Base-by-base conservation (phyloP, 2,329 filamentous ascomycete genomes). In the Curvularia lunata region DNA sequence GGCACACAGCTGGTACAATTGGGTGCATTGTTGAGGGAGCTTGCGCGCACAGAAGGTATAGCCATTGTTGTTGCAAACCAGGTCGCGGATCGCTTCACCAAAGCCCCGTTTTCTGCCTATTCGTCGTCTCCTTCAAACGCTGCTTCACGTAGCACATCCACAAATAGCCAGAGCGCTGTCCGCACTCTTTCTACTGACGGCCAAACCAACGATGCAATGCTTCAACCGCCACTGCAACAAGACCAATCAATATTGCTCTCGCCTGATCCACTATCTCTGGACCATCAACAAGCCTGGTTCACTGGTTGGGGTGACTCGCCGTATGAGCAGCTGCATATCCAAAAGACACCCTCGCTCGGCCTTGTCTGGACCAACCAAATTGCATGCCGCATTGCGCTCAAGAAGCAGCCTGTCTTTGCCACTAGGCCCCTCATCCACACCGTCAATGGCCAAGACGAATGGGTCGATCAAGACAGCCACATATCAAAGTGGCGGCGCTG, bases 61-160 rank as follows among this genome's bases (percentile, higher is more conserved):
- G 93, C 92, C 23, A 84, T 99, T 27, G 92, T 99, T 1, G 90
- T 97, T 3, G 91, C 94, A 5, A 99, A 99, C 73, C 95, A 99
- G 77, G 94, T 99, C 28, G 91, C 91, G 5, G 95, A 99, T 78
- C 88, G 92, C 4, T 96, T 99, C 63, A 79, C 79, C 18, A 67
- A 70, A 30, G 48, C 66, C 7, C 25, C 27, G 2, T 28, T 16
- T 18, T 16, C 19, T 16, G 21, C 40, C 19, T 42, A 42, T 5
- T 37, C 60, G 7, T 52, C 32, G 2, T 37, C 30, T 34, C 9
- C 65, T 7, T 73, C 72, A 5, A 70, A 70, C 38, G 9, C 64
- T 7, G 56, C 64, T 3, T 76, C 73, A 21, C 65, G 73, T 28
- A 71, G 65, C 3, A 54, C 67, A 1, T 56, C 54, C 1, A 25